Base-by-base conservation (phyloP, 2,329 filamentous ascomycete genomes). In the Eurotiales sp. region DNA sequence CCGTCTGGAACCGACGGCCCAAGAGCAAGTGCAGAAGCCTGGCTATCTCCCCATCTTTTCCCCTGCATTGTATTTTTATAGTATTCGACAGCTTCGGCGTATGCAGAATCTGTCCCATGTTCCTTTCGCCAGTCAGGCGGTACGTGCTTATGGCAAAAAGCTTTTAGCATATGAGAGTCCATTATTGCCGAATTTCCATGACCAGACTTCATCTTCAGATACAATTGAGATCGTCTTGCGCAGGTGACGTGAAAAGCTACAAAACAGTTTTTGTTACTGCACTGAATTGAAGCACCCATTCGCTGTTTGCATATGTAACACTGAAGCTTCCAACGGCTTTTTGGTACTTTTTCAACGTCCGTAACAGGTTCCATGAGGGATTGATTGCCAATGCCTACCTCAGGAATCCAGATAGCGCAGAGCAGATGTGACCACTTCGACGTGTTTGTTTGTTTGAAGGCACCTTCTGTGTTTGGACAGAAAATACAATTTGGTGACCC, bases 341-440 rank as follows among this genome's bases (percentile, higher is more conserved):
- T 93, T 1, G 93, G 93, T 3, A 99, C 92, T 70, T 96, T 96
- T 67, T 99, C 93, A 30, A 99, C 89, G 60, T 97, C 93, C 77
- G 93, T 95, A 46, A 99, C 90, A 0, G 93, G 93, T 64, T 99
- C 93, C 89, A 97, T 96, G 66, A 97, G 93, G 7, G 91, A 96
- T 55, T 90, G 87, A 64, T 99, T 99, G 12, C 91, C 93, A 45
- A 99, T 82, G 3, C 89, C 92, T 6, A 97, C 90, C 72, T 99
- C 93, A 0, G 93, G 93, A 61, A 99, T 96, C 93, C 93, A 99
- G 76, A 97, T 93, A 27, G 93, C 90, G 66, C 93, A 99, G 8
- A 99, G 82, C 10, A 99, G 74, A 78, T 99, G 93, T 22, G 92
- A 89, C 93, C 93, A 99, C 72, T 95, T 93, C 2, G 91, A 90